Percentiles rank a stretch among this genome's conserved stretches.
phyloP scores from a whole-genome alignment of 495 filamentous ascomycete species.

The Aspergillus avenaceus region DNA sequence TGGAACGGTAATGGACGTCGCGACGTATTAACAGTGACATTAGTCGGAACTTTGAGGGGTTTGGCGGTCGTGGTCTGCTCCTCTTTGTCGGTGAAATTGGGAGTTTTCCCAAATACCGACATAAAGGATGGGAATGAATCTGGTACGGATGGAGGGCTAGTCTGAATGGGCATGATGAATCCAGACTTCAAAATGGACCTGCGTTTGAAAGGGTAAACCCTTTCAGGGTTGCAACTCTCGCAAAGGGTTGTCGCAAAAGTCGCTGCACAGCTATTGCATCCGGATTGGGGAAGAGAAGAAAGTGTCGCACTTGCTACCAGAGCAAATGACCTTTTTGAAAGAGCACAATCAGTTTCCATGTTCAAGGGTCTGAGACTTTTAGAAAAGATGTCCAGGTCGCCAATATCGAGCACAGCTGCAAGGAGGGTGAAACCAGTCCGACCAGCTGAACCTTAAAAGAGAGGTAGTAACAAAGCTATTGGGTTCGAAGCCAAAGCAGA shows the following conservation, averaged over 20 bases:
- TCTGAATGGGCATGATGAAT: conserved; percentile 44
- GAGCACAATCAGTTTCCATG: conserved; percentile 31
- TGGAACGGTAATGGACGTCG: conserved; percentile 29
- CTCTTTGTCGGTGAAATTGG: conserved; percentile 25
- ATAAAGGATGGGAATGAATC: conserved; percentile 70
- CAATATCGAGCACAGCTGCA: conserved; percentile 19
- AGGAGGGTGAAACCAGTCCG: conserved; percentile 24
- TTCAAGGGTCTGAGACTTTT: conserved; percentile 7
- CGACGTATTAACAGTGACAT: conserved; percentile 30
- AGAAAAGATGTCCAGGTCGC: background rate
- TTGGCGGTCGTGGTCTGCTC: conserved; percentile 21
- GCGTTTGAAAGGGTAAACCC: conserved; percentile 26
- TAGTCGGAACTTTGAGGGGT: conserved; percentile 26
- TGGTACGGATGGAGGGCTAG: conserved; percentile 41
- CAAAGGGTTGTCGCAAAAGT: conserved; percentile 14
- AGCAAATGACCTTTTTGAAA: conserved; percentile 40
- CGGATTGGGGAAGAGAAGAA: conserved; percentile 19
- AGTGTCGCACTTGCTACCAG: conserved; percentile 39
- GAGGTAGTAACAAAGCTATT: conserved; percentile 16
- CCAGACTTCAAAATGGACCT: conserved; percentile 18
- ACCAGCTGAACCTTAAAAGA: conserved; percentile 13
- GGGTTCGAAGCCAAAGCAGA: conserved; percentile 1
- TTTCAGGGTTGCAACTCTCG: conserved; percentile 19
- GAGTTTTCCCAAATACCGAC: conserved; percentile 53
- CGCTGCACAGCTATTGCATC: conserved; percentile 17